Evolutionary conservation across 768 basidiomycete species (phyloP).

Genomic region (Megacollybia marginata): DNA sequence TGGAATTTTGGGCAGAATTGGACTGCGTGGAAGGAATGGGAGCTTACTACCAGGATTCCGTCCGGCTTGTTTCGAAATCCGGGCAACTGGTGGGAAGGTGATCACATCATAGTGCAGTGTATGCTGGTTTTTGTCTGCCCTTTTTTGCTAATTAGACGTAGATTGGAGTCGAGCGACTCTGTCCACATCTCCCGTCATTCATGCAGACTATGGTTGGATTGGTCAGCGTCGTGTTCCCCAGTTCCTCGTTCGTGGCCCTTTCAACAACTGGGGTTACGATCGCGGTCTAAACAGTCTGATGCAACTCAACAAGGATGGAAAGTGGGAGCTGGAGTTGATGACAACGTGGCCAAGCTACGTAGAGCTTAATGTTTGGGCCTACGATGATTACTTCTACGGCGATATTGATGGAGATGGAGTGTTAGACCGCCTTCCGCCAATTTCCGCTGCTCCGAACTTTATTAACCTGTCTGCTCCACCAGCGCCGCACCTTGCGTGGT

Average conservation of each 20-base stretch:
- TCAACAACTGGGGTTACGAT: constrained; percentile 92
- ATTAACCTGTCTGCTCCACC: constrained; percentile 91
- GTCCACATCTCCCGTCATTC: constrained; percentile 61
- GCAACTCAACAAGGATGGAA: constrained; percentile 51
- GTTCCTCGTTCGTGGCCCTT: constrained; percentile 79
- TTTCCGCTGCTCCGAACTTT: constrained; percentile 77
- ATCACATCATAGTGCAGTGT: constrained; percentile 90
- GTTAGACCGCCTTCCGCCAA: constrained; percentile 87
- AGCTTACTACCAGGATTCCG: constrained; percentile 62
- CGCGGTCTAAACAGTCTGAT: constrained; percentile 68
- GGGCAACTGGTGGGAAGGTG: constrained; percentile 65
- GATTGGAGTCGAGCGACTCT: constrained; percentile 72
- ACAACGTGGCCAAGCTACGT: constrained; percentile 84
- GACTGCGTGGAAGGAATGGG: constrained; percentile 76
- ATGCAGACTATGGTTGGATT: constrained; percentile 64
- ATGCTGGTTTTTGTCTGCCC: constrained; percentile 16
- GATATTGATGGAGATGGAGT: constrained; percentile 83
- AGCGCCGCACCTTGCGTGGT: constrained; percentile 82
- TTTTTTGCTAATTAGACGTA: constrained; percentile 17
- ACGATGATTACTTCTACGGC: constrained; percentile 90
- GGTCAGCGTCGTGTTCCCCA: constrained; percentile 76
- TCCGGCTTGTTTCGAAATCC: constrained; percentile 43
- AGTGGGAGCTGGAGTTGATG: constrained; percentile 88
- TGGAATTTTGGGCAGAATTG: constrained; percentile 83
- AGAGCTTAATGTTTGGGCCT: constrained; percentile 87